Evolutionary conservation across 345 rosid species (phyloP), one percentile per base, ranked within the genome.

Genomic region (Salix arbutifolia): DNA sequence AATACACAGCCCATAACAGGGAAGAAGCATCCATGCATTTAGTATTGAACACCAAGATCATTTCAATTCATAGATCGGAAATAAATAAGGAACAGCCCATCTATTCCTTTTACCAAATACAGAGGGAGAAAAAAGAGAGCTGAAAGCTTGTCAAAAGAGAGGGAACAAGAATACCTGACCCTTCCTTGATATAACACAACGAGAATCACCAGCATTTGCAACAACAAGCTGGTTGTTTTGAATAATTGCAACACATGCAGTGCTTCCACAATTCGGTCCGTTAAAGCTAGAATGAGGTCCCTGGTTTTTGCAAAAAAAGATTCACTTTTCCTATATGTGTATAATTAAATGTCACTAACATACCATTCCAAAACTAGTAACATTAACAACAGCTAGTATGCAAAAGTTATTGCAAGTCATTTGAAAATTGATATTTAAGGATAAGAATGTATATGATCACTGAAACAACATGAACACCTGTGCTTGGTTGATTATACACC

Each of bases 161-260:
- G n/a, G 44, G 26, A 50, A 81, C 6, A 31, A 76, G 71, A 71
- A 69, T 90, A 95, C 99, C 97, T 88, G 98, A 76, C 93, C 90
- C 85, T 90, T 92, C 83, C 94, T 88, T 74, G 97, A 94, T 81
- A 94, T 86, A 65, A 94, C 96, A 71, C 98, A 92, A 21, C 97
- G 96, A 71, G 98, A 94, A 85, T 94, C 98, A 67, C 98, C 98
- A 31, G 98, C 98, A 86, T 94, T 94, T 75, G 98, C 98, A 77
- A 94, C 96, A 80, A 90, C 8, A 71, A 94, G 88, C 76, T 86
- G 94, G 69, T 85, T 88, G 86, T 88, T 73, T 85, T 89, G 87
- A 53, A 92, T 74, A 60, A 91, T 74, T 72, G 93, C 96, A 80
- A 90, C 96, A 79, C 97, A 92, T 74, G 98, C 97, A 18, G 98